Evolutionary conservation across 73 alveolate species (phyloP), one percentile per base, ranked within the genome.

Genomic region (Paramecium octaurelia): DNA sequence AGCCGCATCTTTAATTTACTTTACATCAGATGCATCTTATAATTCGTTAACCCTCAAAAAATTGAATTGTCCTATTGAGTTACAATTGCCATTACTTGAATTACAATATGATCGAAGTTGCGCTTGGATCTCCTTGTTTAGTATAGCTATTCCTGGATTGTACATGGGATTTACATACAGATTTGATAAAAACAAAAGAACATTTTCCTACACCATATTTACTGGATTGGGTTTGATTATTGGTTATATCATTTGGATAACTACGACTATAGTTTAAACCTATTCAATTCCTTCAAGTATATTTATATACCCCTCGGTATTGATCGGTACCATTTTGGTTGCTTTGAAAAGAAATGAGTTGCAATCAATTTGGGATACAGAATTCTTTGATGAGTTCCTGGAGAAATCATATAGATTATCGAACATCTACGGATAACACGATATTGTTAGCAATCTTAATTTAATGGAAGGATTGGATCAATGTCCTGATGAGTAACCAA

Each of bases 71-170:
- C 91, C 91, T 20, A 40, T 80, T n/a, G 91, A 80, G 18, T 44
- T 80, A 24, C 11, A 44, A 44, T 23, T 80, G 8, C 91, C 91
- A 21, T 80, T 80, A 21, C 6, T 80, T 44, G 20, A 40, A 43
- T 80, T 80, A 80, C 18, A 80, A 80, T 80, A 40, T 80, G 57
- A 48, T 80, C 27, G 75, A 6, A 80, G 73, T 46, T 80, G 91
- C 20, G 91, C 91, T 6, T 80, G 91, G 91, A 80, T 80, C 3
- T 80, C 91, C 2, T 48, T 80, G 21, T 80, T 80, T 24, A 80
- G 75, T 44, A 80, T 80, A 40, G 91, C 73, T 2, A 80, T 80
- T 5, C 91, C 91, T 24, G 91, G 76, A 18, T 48, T 44, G 24
- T 48, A 40, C 21, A 23, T 42, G 48, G 91, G 91, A 44, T 27